Base-by-base conservation (phyloP, 2,329 filamentous ascomycete species). In the Periglandula ipomoeae region DNA sequence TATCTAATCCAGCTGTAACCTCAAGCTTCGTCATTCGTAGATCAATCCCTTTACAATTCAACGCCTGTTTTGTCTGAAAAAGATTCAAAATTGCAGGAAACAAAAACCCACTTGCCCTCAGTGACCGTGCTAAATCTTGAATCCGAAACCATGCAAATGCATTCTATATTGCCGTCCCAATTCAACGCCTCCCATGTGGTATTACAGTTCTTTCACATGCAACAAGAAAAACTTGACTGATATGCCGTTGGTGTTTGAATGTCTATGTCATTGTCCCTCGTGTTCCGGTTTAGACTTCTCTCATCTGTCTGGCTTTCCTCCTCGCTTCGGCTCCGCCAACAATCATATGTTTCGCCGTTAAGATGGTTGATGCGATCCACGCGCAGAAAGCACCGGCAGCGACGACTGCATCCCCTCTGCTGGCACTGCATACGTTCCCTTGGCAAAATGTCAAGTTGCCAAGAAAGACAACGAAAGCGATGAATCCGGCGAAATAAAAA, bases 401-500 rank as follows among this genome's bases (percentile, higher is more conserved):
- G 44, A 82, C 70, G 38, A 72, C 74, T n/a, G 74, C 70, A 51
- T 74, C 70, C 39, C 76, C 75, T 19, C 74, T 73, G 37, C 76
- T 77, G 11, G 74, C 70, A 22, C 67, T 67, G 65, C 80, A 84
- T 23, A 81, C 75, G 34, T 66, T 67, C 38, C 79, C 79, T 24
- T 70, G 67, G 64, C 79, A 83, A 65, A 79, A 78, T 48, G 74
- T 63, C 44, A 82, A 66, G 46, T 67, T 66, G 59, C 70, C 67
- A 54, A 83, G 71, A 64, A 80, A 82, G 53, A 76, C 70, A 39
- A 75, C 68, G 19, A 82, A 70, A 9, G 76, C 76, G 56, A 80
- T 70, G 65, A 82, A 82, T 49, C 78, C 78, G 19, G 71, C 67
- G 60, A 82, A 77, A 65, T 79, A 80, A 59, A 82, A 74, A 49